These are phyloP conservation scores for Moniliophthora roreri DNA, from an alignment of 1,284 basidiomycete genomes.

Conservation along the genomic window DNA sequence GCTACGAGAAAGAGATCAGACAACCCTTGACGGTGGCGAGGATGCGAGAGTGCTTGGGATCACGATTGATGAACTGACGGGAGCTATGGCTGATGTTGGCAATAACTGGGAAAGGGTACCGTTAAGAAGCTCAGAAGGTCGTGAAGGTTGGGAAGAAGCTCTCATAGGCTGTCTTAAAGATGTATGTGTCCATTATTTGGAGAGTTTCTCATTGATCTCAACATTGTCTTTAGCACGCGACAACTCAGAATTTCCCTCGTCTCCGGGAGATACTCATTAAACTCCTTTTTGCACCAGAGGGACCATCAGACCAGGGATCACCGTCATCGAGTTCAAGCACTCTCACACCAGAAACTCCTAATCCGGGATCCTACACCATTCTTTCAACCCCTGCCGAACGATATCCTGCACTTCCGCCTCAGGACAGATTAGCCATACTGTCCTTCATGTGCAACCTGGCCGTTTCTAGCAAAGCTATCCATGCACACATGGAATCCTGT, in stretches of 20 bases:
- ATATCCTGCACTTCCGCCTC: constrained; percentile 73
- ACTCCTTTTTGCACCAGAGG: constrained; percentile 69
- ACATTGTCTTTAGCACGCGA: constrained; percentile 63
- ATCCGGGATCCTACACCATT: constrained; percentile 30
- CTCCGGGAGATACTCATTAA: constrained; percentile 76
- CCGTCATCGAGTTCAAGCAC: constrained; percentile 46
- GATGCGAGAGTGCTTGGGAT: constrained; percentile 51
- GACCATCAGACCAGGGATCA: constrained; percentile 34
- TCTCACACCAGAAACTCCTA: constrained; percentile 36
- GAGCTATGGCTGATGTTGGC: constrained; percentile 69
- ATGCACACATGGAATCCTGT: constrained; percentile 87
- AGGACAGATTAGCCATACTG: constrained; percentile 84
- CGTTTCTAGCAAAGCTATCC: constrained; percentile 86
- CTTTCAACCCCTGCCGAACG: constrained; percentile 60
- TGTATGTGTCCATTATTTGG: constrained; percentile 46
- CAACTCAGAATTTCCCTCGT: constrained; percentile 68
- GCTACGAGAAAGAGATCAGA: constrained; percentile 45
- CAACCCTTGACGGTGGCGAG: constrained; percentile 31
- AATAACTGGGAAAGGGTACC: constrained; percentile 82
- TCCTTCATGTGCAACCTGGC: constrained; percentile 89
- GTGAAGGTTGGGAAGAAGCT: constrained; percentile 83
- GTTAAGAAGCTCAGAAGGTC: constrained; percentile 60
- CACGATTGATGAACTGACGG: constrained; percentile 55
- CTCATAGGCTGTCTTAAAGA: constrained; percentile 89
- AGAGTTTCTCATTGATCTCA: too few species aligned